These are phyloP conservation scores for Ceratocystis alfenasii DNA, from an alignment of 2,329 filamentous ascomycete species.

Conservation along the genomic window DNA sequence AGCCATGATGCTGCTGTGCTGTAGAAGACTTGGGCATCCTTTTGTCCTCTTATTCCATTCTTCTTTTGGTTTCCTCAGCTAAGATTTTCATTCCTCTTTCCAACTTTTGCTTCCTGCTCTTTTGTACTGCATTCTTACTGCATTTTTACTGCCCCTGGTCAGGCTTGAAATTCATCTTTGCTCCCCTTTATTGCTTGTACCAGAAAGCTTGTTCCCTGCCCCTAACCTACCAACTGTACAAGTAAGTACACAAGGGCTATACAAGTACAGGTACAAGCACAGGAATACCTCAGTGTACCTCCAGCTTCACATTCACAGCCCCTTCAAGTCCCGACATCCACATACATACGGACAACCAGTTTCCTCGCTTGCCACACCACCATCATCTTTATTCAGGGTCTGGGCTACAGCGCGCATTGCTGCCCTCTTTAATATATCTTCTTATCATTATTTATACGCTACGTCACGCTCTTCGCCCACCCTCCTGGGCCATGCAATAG, in stretches of 20 bases:
- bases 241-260: no score
- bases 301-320: background rate
- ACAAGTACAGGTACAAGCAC: background rate
- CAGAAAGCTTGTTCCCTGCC: background rate
- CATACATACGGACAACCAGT: no score
- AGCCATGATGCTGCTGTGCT: background rate
- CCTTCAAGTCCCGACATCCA: background rate
- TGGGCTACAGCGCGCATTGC: background rate
- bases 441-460: background rate
- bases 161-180: background rate
- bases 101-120: background rate
- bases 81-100: background rate
- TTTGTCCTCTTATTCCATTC: background rate
- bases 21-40: background rate
- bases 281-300: background rate
- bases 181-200: conserved; percentile 1
- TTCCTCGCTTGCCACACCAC: no score
- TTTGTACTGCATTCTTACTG: background rate
- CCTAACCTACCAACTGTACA: no score
- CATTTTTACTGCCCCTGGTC: background rate
- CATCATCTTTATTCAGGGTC: background rate
- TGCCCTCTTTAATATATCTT: background rate
- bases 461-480: background rate
- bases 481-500: conserved; percentile 7
- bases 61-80: background rate